Conservation (phyloP, 108 stramenopile species). For the Nitzschia sp. region DNA sequence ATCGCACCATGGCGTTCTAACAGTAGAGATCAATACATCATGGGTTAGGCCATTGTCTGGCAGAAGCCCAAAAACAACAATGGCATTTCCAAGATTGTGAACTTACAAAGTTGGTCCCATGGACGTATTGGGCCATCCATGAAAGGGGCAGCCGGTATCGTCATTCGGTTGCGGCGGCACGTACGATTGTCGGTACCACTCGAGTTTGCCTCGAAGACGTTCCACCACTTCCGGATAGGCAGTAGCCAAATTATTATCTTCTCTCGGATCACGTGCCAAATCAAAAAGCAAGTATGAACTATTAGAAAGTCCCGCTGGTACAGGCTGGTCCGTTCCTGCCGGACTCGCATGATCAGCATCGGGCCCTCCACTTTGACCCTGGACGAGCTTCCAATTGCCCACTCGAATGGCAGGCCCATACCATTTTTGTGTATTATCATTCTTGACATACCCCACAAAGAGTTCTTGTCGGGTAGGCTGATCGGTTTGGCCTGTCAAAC, state of each 20-base stretch:
- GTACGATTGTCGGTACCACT: conserved; percentile 21
- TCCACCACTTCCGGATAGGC: conserved; percentile 17
- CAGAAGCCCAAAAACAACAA: neutral
- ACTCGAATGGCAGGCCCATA: conserved; percentile 37
- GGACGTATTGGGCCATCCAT: neutral
- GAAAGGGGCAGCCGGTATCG: conserved; percentile 1
- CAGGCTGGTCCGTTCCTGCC: conserved; percentile 4
- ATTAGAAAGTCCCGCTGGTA: conserved; percentile 9
- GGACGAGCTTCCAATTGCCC: conserved; percentile 42
- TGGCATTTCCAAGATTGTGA: neutral
- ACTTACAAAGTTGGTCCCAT: conserved; percentile 14
- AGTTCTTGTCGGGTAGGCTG: conserved; percentile 29
- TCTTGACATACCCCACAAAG: conserved; percentile 29
- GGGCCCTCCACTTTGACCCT: conserved; percentile 32
- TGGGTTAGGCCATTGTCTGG: no score
- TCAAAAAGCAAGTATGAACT: conserved; percentile 30
- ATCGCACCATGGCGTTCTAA: conserved; percentile 26
- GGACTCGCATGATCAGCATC: neutral
- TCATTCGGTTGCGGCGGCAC: conserved; percentile 29
- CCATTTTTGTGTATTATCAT: conserved; percentile 14
- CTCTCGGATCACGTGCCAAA: conserved; percentile 26
- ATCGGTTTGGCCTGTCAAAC: neutral
- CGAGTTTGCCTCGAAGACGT: conserved; percentile 11
- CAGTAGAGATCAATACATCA: neutral
- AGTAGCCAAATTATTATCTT: conserved; percentile 11